Evolutionary conservation across 139 green algal genomes (phyloP), one percentile per base, ranked within the genome.

Genomic region (Micractinium conductrix): DNA sequence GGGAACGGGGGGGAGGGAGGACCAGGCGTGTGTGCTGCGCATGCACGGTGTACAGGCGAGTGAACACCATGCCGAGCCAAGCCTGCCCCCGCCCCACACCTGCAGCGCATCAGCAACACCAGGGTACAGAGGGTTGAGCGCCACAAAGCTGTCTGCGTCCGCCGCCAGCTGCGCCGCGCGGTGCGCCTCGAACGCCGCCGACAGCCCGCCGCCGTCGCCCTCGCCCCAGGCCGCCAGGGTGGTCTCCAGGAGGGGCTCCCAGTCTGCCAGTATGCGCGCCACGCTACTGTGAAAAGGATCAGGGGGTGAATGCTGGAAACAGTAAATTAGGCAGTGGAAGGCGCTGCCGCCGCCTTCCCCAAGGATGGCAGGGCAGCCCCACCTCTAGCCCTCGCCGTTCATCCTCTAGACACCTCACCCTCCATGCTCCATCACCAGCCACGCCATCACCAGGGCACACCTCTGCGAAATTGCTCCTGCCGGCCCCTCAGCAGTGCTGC

Each of bases 241-340:
- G 6, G 48, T 48, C 1, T 69, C 53, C 62, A 96, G 86, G 72
- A 94, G 62, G 30, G 68, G 33, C 9, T 87, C 68, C 91, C 93
- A 94, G 72, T 90, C 83, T 17, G 33, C 21, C 24, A 94, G 63
- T 42, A 95, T 93, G 22, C n/a, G 79, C 24, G 79, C 78, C 42
- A 75, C 62, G 62, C 74, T 83, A 62, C 62, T 82, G 76, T 55
- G 33, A 22, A 58, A 42, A 74, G 35, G 67, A 19, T 8, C 30
- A 74, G 67, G 33, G 67, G 67, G 33, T n/a, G 33, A 74, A 6
- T 28, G 10, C 53, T 62, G 53, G 19, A 62, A 10, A 58, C 48
- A 58, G 48, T n/a, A n/a, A 58, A 10, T 10, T 58, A 10, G 48
- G 48, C 48, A 58, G 48, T 58, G 10, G 12, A 24, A 58, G 16